Evolutionary conservation across 805 yeast genomes (phyloP), one percentile per base, ranked within the genome.

Genomic region (Lipomyces yamadae): DNA sequence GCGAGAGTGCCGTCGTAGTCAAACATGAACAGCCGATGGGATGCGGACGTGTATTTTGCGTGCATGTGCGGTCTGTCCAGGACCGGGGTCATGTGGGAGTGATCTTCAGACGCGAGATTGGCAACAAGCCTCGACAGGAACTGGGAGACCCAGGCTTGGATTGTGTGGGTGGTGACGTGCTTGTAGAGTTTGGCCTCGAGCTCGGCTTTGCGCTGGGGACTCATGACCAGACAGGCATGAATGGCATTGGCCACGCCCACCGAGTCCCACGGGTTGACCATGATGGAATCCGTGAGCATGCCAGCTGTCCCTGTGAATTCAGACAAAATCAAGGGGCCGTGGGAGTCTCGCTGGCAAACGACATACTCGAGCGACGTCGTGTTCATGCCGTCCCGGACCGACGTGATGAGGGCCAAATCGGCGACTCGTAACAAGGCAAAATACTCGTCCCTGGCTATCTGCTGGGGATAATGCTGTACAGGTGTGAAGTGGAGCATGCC

Each of bases 1-100:
- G 99, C 92, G 72, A 95, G 82, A 0, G 99, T 95, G 35, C 99
- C 99, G 76, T 95, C 99, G 76, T 95, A 95, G 79, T 95, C 99
- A 79, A 95, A 93, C 73, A 95, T 78, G 73, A 95, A 92, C 66
- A 95, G 79, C 69, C 98, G 84, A 72, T 89, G 84, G 42, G 84
- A 69, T 0, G 97, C 86, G 30, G 76, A 71, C 58, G 83, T 77
- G 77, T 91, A 95, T 65, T 84, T 83, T 30, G 84, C 81, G 64
- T 85, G 79, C 67, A 94, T 77, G 52, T 83, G 75, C 2, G 92
- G 91, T 63, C 90, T 82, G 76, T 94, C 91, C 72, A 93, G 82
- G 15, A 92, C 88, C 0, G 99, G 98, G 0, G 94, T 90, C 57
- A 87, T 84, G 72, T 85, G 87, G 34, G 82, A 80, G 56, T 82